Percentiles rank a stretch among this genome's conserved stretches.
Conservation (phyloP, 495 filamentous ascomycete genomes). For the Penicillium manginii region DNA sequence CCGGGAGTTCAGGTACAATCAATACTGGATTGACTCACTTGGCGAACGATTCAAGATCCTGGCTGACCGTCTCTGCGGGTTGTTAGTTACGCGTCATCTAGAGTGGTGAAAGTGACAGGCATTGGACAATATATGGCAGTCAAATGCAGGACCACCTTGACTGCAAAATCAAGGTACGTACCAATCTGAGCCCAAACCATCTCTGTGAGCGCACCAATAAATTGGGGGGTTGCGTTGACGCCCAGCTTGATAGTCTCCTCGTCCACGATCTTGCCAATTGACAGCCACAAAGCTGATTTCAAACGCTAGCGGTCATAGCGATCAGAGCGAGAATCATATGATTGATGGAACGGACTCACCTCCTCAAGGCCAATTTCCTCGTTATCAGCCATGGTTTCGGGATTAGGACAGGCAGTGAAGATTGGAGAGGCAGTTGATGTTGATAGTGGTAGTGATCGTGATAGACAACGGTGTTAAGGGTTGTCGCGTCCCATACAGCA, state of each 20-base stretch:
- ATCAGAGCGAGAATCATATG: not conserved
- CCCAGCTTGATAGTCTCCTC: constrained; percentile 76
- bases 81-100: constrained; percentile 14
- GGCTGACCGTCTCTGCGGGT: constrained; percentile 66
- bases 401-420: not conserved
- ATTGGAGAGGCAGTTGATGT: not conserved
- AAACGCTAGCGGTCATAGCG: constrained; percentile 60
- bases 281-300: constrained; percentile 93
- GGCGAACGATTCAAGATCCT: constrained; percentile 81
- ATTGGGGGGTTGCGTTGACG: constrained; percentile 90
- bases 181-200: constrained; percentile 90
- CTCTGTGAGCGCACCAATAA: constrained; percentile 90
- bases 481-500: constrained; percentile 24
- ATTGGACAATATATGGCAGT: not conserved
- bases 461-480: not conserved
- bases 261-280: constrained; percentile 87
- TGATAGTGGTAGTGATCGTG: not conserved
- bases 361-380: not conserved
- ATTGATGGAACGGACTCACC: not conserved
- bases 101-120: not conserved
- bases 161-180: constrained; percentile 38
- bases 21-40: constrained; percentile 46
- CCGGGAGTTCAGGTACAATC: not conserved
- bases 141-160: not conserved
- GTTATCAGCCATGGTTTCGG: not conserved